Base-by-base conservation (phyloP, 1,139 yeast genomes). In the Hyphopichia buzzinii region DNA sequence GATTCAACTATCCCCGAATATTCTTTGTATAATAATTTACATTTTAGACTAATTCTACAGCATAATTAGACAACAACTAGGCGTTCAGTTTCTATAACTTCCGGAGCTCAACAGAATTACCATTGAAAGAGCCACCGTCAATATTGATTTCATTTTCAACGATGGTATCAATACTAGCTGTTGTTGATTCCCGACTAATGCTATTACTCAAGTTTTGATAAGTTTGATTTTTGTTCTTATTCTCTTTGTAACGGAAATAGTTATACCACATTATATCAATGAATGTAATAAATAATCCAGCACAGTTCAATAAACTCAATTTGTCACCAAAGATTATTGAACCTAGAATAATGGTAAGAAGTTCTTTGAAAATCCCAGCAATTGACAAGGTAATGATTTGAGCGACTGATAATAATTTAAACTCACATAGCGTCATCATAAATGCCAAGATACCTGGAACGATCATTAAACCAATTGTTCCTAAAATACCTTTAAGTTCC, bases 341-440 rank as follows among this genome's bases (percentile, higher is more conserved):
- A 17, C 95, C 81, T 2, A 84, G 69, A 24, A 80, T 55, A 31
- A 92, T 87, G 0, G 97, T 92, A 35, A 90, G 67, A 7, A 92
- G 69, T 57, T 92, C 98, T 57, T 92, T 92, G 54, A 90, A 85
- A 23, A 92, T 86, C 2, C 98, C 98, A 0, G 95, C 96, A 26
- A 92, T 79, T 4, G 94, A 82, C 27, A 92, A 64, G 1, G 98
- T 90, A 27, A 89, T 72, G 11, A 94, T 92, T 39, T 87, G 87
- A 0, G 97, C 87, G 34, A 84, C 77, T 39, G 86, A 82, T 34
- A 92, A 69, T 12, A 92, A 76, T 44, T 85, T 81, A 60, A 87
- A 92, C 57, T 92, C 98, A 48, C 94, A 80, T 26, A 88, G 62
- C 0, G 97, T 92, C 94, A 92, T 85, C 61, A 85, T 74, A 51